Conservation (phyloP, 2,329 filamentous ascomycete genomes). For the Neoascochyta sp. region DNA sequence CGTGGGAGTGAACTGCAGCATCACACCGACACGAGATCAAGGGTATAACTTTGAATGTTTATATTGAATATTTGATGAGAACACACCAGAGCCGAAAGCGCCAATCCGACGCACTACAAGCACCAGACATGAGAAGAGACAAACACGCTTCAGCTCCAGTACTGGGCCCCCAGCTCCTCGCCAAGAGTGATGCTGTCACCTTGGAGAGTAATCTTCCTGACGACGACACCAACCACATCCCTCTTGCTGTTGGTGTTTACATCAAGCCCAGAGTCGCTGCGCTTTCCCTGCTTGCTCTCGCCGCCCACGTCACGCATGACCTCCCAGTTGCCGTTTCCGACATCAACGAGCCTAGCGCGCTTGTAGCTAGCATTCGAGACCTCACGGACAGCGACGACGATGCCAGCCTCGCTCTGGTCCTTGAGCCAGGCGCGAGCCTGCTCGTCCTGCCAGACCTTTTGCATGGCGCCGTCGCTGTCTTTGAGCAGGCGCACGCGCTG, state of each 20-base stretch:
- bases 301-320: slow-evolving; percentile 31
- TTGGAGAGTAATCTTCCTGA: slow-evolving; percentile 26
- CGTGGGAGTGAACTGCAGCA: too few species aligned
- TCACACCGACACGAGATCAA: too few species aligned
- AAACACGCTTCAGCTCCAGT: slow-evolving; percentile 31
- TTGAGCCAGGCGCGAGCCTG: slow-evolving; percentile 26
- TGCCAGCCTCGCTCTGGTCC: slow-evolving; percentile 29
- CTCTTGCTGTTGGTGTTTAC: slow-evolving; percentile 33
- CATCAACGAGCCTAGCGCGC: slow-evolving; percentile 30
- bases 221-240: slow-evolving; percentile 35
- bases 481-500: slow-evolving; percentile 33
- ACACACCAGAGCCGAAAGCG: too few species aligned
- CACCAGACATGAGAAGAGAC: too few species aligned
- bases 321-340: slow-evolving; percentile 29
- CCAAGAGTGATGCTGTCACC: slow-evolving; percentile 27
- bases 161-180: slow-evolving; percentile 30
- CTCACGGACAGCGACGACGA: slow-evolving; percentile 29
- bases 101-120: too few species aligned
- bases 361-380: slow-evolving; percentile 36
- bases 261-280: slow-evolving; percentile 29
- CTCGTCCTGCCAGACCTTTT: slow-evolving; percentile 24
- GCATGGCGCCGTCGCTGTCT: slow-evolving; percentile 22
- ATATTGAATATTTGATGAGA: too few species aligned
- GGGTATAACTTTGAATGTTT: too few species aligned
- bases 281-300: slow-evolving; percentile 25